Base-by-base conservation (phyloP, 768 basidiomycete genomes). In the Suillus occidentalis region DNA sequence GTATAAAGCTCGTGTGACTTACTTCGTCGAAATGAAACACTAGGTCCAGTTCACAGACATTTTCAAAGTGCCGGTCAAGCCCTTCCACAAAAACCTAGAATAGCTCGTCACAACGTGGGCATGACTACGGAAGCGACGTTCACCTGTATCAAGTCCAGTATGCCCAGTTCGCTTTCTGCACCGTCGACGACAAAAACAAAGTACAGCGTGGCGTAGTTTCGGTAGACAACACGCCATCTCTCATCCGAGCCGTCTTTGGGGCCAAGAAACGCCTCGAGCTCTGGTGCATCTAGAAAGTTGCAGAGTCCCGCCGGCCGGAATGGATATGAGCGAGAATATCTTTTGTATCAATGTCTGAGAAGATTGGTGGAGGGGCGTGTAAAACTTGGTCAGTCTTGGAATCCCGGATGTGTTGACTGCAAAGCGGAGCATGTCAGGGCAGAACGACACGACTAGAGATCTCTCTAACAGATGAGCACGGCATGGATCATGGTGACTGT, bases 1-100 rank as follows among this genome's bases (percentile, higher is more conserved):
- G 59, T 47, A 37, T 28, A 28, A 50, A 53, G 28, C 16, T 56
- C 39, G 20, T 28, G 18, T 22, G 49, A 68, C 84, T 39, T 69
- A 94, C 96, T 84, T 99, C 95, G 75, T 99, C 97, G 72, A 98
- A 99, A 76, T 98, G 96, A 76, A 99, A 99, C 60, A 99, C 96
- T 14, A 99, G 84, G 76, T 99, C 97, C 53, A 99, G 82, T 76
- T 99, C 97, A 78, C 97, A 99, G 0, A 99, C 97, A 72, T 98
- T 99, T 81, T 97, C 95, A 73, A 99, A 99, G 18, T 94, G 89
- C 43, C 95, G 84, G 77, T 99, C 97, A 42, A 99, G 83, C 4
- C 94, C 90, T 80, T 99, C 97, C 64, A 99, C 97, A 72, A 99
- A 95, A 20, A 99, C 97, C 96, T 65, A 60, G 59, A 22, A 67